Base-by-base conservation (phyloP, 2,329 filamentous ascomycete genomes). In the Fusarium coffeatum region DNA sequence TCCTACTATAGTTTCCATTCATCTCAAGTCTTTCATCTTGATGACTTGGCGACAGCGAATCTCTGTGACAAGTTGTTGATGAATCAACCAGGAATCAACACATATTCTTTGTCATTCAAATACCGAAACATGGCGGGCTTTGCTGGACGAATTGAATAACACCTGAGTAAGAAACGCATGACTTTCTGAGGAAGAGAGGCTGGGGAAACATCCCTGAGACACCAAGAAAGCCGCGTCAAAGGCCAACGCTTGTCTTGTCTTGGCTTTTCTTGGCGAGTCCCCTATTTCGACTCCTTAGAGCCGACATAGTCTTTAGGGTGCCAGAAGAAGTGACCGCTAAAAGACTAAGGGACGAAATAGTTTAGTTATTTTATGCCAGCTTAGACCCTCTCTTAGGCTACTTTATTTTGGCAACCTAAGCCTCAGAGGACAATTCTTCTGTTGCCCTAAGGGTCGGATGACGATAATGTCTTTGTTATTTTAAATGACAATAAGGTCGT, bases 201-300 rank as follows among this genome's bases (percentile, higher is more conserved):
- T 43, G 49, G 23, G 23, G 23, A 22, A 28, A 8, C 32, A 42
- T 51, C 47, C 28, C 49, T 53, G 53, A 50, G 46, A 64, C 65
- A 54, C 23, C 53, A 47, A 59, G 45, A 51, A 51, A 59, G 37
- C 18, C 55, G 32, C 34, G 49, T 42, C 34, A 53, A 53, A 56
- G 42, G 66, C 62, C 67, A 59, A 59, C 63, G 54, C 62, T 68
- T 59, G 37, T 62, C 56, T 55, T 50, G 51, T 56, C 57, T 72
- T 72, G 66, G 62, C 66, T 68, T 69, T 50, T 25, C 71, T 72
- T 73, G 66, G 71, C 68, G 46, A 53, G 43, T 65, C 51, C 56
- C 46, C 34, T 53, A 59, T 51, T 64, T 48, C 28, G n/a, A 41
- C 30, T 34, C 28, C 7, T 28, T 20, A 43, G 25, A 45, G 23